phyloP scores from a whole-genome alignment of 148 eudicot genomes.

The Rhododendron kiyosumense region DNA sequence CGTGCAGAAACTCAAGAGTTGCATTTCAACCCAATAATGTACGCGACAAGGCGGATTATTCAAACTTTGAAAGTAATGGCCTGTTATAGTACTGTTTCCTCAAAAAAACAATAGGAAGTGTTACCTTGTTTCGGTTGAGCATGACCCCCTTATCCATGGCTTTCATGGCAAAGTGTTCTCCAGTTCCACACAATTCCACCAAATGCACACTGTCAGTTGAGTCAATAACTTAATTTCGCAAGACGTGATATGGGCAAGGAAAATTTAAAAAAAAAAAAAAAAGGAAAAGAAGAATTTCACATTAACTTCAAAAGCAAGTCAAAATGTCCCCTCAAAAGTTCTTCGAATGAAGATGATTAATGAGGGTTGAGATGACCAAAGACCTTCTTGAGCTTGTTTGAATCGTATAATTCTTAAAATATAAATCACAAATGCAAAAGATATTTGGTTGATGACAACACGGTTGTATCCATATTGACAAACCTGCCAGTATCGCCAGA shows the following conservation, averaged over 20 bases:
- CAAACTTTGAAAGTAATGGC: not conserved
- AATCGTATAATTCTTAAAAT: not conserved
- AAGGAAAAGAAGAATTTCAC: not conserved
- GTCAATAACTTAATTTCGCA: not conserved
- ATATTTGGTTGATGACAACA: not conserved
- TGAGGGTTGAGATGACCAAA: not conserved
- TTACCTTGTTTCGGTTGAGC: conserved; percentile 95
- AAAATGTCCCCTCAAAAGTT: not conserved
- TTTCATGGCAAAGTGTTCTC: conserved; percentile 86
- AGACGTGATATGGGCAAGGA: not conserved
- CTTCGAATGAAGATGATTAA: not conserved
- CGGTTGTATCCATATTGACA: conserved; percentile 5
- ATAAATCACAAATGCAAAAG: not conserved
- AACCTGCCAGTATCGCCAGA: conserved; percentile 95
- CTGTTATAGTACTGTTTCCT: not conserved
- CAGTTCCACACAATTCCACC: conserved; percentile 83
- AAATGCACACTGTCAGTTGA: conserved; percentile 77
- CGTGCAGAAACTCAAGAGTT: not conserved
- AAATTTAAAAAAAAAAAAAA: not conserved
- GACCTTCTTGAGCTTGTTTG: conserved; percentile 5
- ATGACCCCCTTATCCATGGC: conserved; percentile 90
- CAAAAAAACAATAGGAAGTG: not conserved
- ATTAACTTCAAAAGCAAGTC: not conserved
- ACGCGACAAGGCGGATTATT: not conserved
- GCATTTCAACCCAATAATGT: not conserved